These are phyloP conservation scores for Cercospora citrullina DNA, from an alignment of 2,329 filamentous ascomycete genomes.

Conservation along the genomic window DNA sequence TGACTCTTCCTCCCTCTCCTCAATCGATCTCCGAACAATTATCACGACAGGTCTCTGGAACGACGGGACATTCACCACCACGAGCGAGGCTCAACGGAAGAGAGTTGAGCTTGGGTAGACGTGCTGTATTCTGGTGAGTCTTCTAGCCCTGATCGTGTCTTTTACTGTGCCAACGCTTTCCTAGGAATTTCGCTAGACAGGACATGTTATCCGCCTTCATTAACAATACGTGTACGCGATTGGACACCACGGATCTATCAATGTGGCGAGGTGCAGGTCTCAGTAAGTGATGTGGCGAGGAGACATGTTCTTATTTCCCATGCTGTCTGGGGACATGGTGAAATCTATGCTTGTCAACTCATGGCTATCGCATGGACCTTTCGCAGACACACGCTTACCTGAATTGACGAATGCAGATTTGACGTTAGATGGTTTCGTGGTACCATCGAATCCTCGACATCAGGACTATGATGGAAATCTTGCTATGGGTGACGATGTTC, in stretches of 20 bases:
- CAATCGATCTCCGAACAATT: constrained; percentile 30
- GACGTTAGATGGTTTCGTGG: constrained; percentile 54
- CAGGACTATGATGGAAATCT: constrained; percentile 44
- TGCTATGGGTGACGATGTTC: constrained; percentile 58
- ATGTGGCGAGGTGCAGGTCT: constrained; percentile 67
- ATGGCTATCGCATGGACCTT: not conserved
- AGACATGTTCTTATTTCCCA: not conserved
- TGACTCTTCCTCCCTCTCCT: constrained; percentile 46
- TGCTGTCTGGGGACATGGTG: not conserved
- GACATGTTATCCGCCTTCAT: constrained; percentile 66
- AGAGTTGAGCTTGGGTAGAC: constrained; percentile 56
- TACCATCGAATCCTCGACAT: constrained; percentile 50
- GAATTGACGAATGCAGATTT: not conserved
- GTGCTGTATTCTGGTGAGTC: constrained; percentile 58
- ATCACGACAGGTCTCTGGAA: constrained; percentile 13
- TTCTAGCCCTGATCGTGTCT: not conserved
- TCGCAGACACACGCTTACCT: not conserved
- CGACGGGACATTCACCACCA: constrained; percentile 4
- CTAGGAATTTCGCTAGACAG: constrained; percentile 62
- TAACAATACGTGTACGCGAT: constrained; percentile 60
- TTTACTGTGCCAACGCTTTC: not conserved
- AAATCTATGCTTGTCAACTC: not conserved
- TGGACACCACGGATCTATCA: constrained; percentile 62
- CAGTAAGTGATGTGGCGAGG: constrained; percentile 41
- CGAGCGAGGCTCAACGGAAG: not conserved